Evolutionary conservation across 2,329 filamentous ascomycete genomes (phyloP).

Genomic region (Aaosphaeria arxii): DNA sequence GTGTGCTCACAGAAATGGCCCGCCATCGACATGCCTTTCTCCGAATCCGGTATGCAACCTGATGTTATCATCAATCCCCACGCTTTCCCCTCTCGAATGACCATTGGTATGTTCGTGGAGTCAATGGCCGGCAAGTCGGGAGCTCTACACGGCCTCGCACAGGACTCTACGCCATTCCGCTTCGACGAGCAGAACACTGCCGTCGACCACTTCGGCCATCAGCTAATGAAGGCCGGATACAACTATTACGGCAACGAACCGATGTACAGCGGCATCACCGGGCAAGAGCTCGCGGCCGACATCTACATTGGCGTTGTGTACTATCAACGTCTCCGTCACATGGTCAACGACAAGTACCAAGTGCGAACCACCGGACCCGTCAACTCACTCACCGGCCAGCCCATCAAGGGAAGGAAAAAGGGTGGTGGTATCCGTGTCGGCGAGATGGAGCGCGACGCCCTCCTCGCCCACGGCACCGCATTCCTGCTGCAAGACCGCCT

Average conservation of each 20-base stretch:
- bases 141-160: slow-evolving; percentile 89
- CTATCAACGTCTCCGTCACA: slow-evolving; percentile 96
- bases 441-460: slow-evolving; percentile 96
- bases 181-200: slow-evolving; percentile 93
- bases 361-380: slow-evolving; percentile 94
- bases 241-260: slow-evolving; percentile 99
- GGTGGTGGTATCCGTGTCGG: slow-evolving; percentile 98
- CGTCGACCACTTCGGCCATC: slow-evolving; percentile 91
- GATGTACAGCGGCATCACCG: slow-evolving; percentile 97
- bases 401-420: slow-evolving; percentile 93
- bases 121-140: slow-evolving; percentile 94
- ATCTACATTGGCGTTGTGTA: slow-evolving; percentile 97
- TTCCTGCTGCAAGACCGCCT: slow-evolving; percentile 93
- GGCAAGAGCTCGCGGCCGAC: slow-evolving; percentile 87
- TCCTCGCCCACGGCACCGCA: slow-evolving; percentile 91
- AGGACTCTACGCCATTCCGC: slow-evolving; percentile 92
- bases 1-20: slow-evolving; percentile 97
- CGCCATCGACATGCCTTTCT: slow-evolving; percentile 89
- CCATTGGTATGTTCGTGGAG: slow-evolving; percentile 98
- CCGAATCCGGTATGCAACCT: slow-evolving; percentile 92
- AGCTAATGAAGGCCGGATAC: slow-evolving; percentile 91
- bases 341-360: slow-evolving; percentile 99
- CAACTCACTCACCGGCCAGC: slow-evolving; percentile 86
- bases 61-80: slow-evolving; percentile 99
- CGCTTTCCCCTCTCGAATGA: slow-evolving; percentile 99